Percentiles rank a stretch among this genome's conserved stretches.
These are phyloP conservation scores for Tuber brumale DNA, from an alignment of 495 filamentous ascomycete genomes.

Conservation along the genomic window DNA sequence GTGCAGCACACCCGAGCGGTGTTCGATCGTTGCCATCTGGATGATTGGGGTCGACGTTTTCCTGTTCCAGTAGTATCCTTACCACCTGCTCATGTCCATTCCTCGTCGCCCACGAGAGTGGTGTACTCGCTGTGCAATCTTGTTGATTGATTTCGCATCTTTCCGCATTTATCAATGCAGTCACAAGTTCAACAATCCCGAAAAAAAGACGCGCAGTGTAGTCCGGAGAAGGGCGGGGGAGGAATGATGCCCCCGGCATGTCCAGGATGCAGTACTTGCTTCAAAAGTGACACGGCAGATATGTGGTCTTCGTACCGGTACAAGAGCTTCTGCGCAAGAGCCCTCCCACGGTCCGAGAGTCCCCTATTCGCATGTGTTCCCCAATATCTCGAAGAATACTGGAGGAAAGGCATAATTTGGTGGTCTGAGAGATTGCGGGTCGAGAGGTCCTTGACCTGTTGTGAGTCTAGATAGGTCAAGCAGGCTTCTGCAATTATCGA, in stretches of 20 bases:
- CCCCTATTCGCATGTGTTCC: background rate
- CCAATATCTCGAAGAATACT: background rate
- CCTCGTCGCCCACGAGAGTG: background rate
- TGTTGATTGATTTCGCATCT: background rate
- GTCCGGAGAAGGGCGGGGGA: background rate
- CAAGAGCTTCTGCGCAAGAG: background rate
- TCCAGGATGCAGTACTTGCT: background rate
- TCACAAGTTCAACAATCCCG: background rate
- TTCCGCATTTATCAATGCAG: background rate
- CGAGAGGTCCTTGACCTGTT: background rate
- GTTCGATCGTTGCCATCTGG: too few relatives aligned
- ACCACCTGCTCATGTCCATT: background rate
- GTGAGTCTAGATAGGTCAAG: background rate
- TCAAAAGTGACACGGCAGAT: background rate
- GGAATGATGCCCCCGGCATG: accelerated
- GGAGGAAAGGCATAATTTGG: background rate
- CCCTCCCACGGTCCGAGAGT: background rate
- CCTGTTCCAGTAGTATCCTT: background rate
- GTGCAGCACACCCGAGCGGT: too few relatives aligned
- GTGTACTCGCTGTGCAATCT: background rate
- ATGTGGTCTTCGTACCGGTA: background rate
- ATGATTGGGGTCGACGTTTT: background rate
- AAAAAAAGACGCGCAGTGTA: background rate
- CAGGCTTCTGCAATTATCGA: background rate
- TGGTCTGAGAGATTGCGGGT: background rate